Conservation (phyloP, 2,329 filamentous ascomycete species). For the Arthroderma sp. region DNA sequence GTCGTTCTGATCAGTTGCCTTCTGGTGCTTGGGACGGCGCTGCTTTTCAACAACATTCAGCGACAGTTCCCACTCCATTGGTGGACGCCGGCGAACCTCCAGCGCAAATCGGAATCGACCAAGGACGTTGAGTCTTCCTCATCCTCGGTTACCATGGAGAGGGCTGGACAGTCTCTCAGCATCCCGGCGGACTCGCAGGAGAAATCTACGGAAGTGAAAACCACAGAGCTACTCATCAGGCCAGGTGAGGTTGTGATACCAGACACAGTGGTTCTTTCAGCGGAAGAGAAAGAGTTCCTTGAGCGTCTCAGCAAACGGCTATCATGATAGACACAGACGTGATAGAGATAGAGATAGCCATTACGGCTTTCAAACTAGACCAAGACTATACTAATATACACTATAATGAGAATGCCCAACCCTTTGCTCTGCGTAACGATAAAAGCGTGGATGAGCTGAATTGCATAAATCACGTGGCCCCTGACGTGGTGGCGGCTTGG, state of each 20-base stretch:
- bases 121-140: conserved; percentile 8
- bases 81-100: conserved; percentile 35
- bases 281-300: conserved; percentile 21
- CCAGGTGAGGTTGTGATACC: conserved; percentile 20
- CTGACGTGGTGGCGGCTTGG: neutral
- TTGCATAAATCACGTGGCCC: neutral
- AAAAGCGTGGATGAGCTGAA: neutral
- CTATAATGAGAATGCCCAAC: too few species aligned
- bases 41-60: conserved; percentile 58
- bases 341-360: too few species aligned
- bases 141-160: conserved; percentile 5
- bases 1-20: conserved; percentile 47
- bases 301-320: conserved; percentile 23
- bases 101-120: conserved; percentile 12
- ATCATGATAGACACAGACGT: conserved; percentile 1
- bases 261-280: conserved; percentile 21
- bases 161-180: neutral
- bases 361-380: too few species aligned
- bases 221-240: conserved; percentile 15
- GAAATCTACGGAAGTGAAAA: conserved; percentile 2
- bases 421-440: neutral
- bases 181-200: neutral
- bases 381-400: too few species aligned
- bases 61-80: conserved; percentile 56
- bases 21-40: conserved; percentile 50